These are phyloP conservation scores for Suillus weaverae DNA, from an alignment of 768 basidiomycete genomes.

Conservation along the genomic window DNA sequence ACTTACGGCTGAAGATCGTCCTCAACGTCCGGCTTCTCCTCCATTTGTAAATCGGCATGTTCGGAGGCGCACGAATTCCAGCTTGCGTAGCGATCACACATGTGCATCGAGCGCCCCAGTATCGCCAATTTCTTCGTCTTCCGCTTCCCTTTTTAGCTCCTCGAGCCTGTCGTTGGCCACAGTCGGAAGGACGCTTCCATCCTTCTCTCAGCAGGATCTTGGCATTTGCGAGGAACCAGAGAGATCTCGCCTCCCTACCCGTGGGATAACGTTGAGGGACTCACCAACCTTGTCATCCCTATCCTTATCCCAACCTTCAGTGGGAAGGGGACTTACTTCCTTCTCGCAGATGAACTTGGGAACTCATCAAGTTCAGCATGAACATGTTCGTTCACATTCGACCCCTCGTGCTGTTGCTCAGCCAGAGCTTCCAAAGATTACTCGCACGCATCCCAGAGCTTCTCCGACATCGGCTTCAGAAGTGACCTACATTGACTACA, in stretches of 20 bases:
- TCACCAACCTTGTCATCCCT: background rate
- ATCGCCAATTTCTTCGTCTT: constrained; percentile 30
- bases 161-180: constrained; percentile 23
- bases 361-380: background rate
- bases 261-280: constrained; percentile 14
- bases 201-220: constrained; percentile 12
- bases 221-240: constrained; percentile 21
- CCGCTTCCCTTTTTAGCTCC: constrained; percentile 27
- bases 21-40: constrained; percentile 30
- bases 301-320: constrained; percentile 1
- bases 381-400: constrained; percentile 4
- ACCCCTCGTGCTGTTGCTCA: background rate
- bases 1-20: background rate
- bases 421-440: background rate
- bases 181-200: constrained; percentile 12
- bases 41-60: constrained; percentile 34
- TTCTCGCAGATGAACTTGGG: constrained; percentile 4
- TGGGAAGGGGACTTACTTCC: constrained; percentile 4
- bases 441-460: constrained; percentile 6
- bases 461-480: constrained; percentile 22
- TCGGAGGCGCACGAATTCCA: constrained; percentile 35
- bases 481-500: constrained; percentile 28
- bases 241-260: constrained; percentile 21
- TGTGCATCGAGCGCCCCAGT: constrained; percentile 33
- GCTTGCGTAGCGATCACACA: constrained; percentile 27